phyloP scores from a whole-genome alignment of 2,329 filamentous ascomycete species.

The Chaetothyriales sp. region DNA sequence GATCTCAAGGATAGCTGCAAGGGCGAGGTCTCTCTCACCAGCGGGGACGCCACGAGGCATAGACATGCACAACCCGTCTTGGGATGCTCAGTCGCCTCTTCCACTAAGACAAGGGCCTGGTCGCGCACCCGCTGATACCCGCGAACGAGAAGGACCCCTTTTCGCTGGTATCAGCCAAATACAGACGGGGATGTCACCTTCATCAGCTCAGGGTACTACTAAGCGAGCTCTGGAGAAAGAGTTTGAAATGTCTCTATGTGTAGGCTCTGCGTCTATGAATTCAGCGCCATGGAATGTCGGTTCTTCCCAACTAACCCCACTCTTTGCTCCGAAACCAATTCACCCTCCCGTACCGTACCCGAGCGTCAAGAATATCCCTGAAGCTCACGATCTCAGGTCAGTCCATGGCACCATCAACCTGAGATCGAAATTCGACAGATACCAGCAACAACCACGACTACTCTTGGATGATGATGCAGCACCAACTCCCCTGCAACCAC shows the following conservation, averaged over 20 bases:
- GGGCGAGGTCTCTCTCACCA: conserved; percentile 16
- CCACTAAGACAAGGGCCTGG: neutral
- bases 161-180: conserved; percentile 1
- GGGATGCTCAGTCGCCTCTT: conserved; percentile 7
- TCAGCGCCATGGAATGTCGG: conserved; percentile 4
- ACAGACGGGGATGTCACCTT: conserved; percentile 9
- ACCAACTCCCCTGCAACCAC: neutral
- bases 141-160: neutral
- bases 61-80: neutral
- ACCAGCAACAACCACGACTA: neutral
- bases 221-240: conserved; percentile 11
- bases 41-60: neutral
- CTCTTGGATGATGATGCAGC: neutral
- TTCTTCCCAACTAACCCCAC: conserved; percentile 3
- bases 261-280: conserved; percentile 3
- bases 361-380: conserved; percentile 4
- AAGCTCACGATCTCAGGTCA: conserved; percentile 1
- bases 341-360: conserved; percentile 9
- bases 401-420: neutral
- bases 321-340: conserved; percentile 13
- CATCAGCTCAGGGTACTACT: neutral
- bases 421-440: neutral
- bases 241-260: conserved; percentile 16
- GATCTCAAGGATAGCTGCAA: conserved; percentile 37
- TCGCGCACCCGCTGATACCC: neutral